Conservation (phyloP, 1,284 basidiomycete genomes). For the Phlebopus sp. region DNA sequence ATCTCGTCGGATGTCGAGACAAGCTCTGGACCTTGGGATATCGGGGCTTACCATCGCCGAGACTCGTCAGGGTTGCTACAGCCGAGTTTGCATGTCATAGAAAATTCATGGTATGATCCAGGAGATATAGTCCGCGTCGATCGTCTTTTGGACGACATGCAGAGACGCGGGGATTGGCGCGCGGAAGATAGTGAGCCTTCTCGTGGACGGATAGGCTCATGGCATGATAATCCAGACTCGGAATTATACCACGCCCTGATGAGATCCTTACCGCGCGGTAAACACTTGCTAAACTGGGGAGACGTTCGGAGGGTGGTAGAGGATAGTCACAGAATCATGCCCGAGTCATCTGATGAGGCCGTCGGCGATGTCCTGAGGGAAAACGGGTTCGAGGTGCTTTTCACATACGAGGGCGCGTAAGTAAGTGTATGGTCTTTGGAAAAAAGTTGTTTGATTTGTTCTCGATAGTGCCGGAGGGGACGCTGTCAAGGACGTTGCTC, state of each 20-base stretch:
- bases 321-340: conserved; percentile 19
- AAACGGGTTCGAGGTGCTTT: conserved; percentile 37
- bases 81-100: conserved; percentile 33
- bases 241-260: conserved; percentile 19
- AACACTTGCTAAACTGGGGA: conserved; percentile 20
- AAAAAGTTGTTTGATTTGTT: conserved; percentile 1
- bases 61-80: conserved; percentile 3
- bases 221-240: conserved; percentile 19
- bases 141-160: conserved; percentile 31
- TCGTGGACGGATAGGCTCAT: conserved; percentile 23
- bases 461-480: conserved; percentile 37
- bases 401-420: conserved; percentile 38
- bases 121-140: conserved; percentile 35
- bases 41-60: conserved; percentile 25
- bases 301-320: conserved; percentile 17
- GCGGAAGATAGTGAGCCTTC: conserved; percentile 14
- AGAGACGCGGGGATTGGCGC: conserved; percentile 29
- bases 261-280: conserved; percentile 8
- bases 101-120: conserved; percentile 41
- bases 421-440: conserved; percentile 12
- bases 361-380: conserved; percentile 33
- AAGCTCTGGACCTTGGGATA: conserved; percentile 38
- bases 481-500: conserved; percentile 38
- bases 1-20: conserved; percentile 33
- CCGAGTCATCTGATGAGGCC: conserved; percentile 24